These are phyloP conservation scores for Trichoderma endophyticum DNA, from an alignment of 2,329 filamentous ascomycete species.

Conservation along the genomic window DNA sequence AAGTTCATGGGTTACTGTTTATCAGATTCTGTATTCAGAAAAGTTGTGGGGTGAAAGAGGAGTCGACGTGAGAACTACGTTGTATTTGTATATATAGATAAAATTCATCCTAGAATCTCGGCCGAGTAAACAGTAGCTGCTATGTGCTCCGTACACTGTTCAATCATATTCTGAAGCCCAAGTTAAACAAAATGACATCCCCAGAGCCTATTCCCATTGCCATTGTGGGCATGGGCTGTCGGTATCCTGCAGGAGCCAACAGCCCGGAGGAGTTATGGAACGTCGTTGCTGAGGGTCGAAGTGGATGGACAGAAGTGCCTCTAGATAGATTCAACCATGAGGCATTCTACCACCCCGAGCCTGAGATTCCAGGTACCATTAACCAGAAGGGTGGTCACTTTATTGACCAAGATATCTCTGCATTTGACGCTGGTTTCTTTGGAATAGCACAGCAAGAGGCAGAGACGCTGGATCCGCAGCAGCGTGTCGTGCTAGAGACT, in stretches of 20 bases:
- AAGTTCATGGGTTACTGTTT: background rate
- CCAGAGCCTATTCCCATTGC: conserved; percentile 8
- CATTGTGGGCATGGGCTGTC: conserved; percentile 42
- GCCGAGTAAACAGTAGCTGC: background rate
- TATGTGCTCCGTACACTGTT: background rate
- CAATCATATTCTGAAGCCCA: background rate
- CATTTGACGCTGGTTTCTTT: conserved; percentile 39
- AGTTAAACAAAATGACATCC: background rate
- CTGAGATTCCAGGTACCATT: conserved; percentile 29
- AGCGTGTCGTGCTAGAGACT: conserved; percentile 34
- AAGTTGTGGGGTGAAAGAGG: background rate
- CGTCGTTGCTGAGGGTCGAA: conserved; percentile 33
- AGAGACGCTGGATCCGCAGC: conserved; percentile 22
- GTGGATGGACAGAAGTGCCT: conserved; percentile 38
- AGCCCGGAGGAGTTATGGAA: conserved; percentile 38
- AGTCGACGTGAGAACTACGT: background rate
- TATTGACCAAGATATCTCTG: conserved; percentile 35
- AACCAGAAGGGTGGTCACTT: conserved; percentile 22
- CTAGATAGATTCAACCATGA: conserved; percentile 38
- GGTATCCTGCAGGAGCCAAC: conserved; percentile 40
- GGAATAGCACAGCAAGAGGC: conserved; percentile 21
- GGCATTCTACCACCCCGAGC: conserved; percentile 44
- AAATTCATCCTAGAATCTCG: background rate
- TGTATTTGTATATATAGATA: background rate
- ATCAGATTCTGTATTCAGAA: background rate